These are phyloP conservation scores for Tephrocybe sp. DNA, from an alignment of 768 basidiomycete genomes.

Conservation along the genomic window DNA sequence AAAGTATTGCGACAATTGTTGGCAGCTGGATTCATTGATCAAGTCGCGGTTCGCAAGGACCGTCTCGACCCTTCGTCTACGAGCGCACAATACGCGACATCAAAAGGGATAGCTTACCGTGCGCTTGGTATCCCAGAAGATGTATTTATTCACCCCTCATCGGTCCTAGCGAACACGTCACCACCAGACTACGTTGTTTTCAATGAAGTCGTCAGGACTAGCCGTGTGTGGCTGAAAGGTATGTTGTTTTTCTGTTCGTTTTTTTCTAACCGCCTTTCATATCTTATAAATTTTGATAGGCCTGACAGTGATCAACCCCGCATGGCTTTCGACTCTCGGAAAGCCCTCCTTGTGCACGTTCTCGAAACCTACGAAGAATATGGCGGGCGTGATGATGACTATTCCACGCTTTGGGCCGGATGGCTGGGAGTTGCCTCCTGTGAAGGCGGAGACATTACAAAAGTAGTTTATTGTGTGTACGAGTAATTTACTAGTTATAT, in stretches of 20 bases:
- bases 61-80: conserved; percentile 55
- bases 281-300: conserved; percentile 38
- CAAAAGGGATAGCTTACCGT: conserved; percentile 79
- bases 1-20: conserved; percentile 88
- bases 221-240: conserved; percentile 81
- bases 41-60: conserved; percentile 90
- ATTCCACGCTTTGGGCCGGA: conserved; percentile 84
- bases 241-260: conserved; percentile 12
- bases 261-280: not conserved
- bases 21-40: conserved; percentile 90
- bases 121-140: conserved; percentile 81
- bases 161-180: conserved; percentile 60
- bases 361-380: conserved; percentile 79
- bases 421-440: conserved; percentile 83
- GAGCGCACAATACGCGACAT: conserved; percentile 69
- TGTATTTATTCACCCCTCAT: conserved; percentile 90
- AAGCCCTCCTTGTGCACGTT: conserved; percentile 81
- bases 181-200: conserved; percentile 89
- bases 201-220: conserved; percentile 77
- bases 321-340: conserved; percentile 83
- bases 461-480: conserved; percentile 13
- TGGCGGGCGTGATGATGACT: conserved; percentile 63
- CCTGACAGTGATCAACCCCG: conserved; percentile 80
- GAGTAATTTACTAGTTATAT: not conserved
- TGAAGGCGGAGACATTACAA: conserved; percentile 37